Evolutionary conservation across 73 alveolate genomes (phyloP).

Genomic region (Paramecium tetraurelia): DNA sequence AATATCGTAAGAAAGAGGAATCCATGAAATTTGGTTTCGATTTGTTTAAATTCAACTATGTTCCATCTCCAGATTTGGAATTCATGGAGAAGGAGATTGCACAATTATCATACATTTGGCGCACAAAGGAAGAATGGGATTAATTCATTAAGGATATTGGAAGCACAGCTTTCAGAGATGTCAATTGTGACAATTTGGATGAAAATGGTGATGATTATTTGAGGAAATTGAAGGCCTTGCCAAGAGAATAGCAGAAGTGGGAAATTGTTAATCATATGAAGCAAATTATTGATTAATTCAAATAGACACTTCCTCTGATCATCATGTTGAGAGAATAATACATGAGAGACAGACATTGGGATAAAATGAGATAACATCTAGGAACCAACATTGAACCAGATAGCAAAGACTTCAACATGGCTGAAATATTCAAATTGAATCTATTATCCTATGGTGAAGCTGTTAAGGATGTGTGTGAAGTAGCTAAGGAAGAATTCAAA

Average conservation of each 20-base stretch:
- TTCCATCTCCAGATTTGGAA: constrained; percentile 60
- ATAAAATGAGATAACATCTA: constrained; percentile 91
- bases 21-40: constrained; percentile 89
- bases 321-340: constrained; percentile 93
- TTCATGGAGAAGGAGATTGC: constrained; percentile 67
- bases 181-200: constrained; percentile 80
- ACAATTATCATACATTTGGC: constrained; percentile 84
- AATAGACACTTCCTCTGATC: constrained; percentile 94
- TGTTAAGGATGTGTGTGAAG: constrained; percentile 67
- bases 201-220: constrained; percentile 81
- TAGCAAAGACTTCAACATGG: constrained; percentile 77
- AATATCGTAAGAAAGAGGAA: constrained; percentile 80
- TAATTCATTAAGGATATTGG: constrained; percentile 83
- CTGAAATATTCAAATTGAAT: constrained; percentile 73
- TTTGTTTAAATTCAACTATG: constrained; percentile 74
- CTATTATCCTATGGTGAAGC: constrained; percentile 54
- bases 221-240: constrained; percentile 71
- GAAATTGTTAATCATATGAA: constrained; percentile 79
- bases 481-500: constrained; percentile 92
- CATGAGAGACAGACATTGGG: constrained; percentile 99
- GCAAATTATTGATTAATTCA: constrained; percentile 73
- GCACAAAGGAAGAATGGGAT: constrained; percentile 92
- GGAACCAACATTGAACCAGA: constrained; percentile 79
- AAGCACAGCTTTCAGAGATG: constrained; percentile 77
- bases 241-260: constrained; percentile 76